Base-by-base conservation (phyloP, 2,329 filamentous ascomycete species). In the Chaetomium globosum region DNA sequence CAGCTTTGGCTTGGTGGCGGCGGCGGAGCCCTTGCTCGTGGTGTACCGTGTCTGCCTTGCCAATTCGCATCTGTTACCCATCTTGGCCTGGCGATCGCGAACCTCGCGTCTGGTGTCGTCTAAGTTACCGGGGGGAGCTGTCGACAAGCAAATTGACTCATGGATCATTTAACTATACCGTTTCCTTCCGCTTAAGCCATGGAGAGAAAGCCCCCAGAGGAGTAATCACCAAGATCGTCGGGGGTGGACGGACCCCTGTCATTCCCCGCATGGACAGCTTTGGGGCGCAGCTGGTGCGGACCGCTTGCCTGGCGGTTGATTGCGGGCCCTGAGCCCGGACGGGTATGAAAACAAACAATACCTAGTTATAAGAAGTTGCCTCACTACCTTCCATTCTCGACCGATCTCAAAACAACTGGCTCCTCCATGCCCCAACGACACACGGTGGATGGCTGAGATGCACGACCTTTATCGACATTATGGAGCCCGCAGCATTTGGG, bases 381-480 rank as follows among this genome's bases (percentile, higher is more conserved):
- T 43, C 19, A 4, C 13, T 13, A 19, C 5, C 3, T 43, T n/a
- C 1, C 39, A 43, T 7, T 19, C 16, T n/a, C 16, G 16, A 43
- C 39, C 7, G 5, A 19, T 16, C 39, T 43, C 36, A 19, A 19
- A 39, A 39, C 36, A 16, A 16, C 16, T 43, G 26, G 26, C 26
- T 4, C 26, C 39, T 43, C 7, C 13, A 7, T 16, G 16, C 39
- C 39, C 19, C 16, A 19, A 43, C 16, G 39, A 43, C 36, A 39
- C 23, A n/a, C 16, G 31, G 3, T 26, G 12, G n/a, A 33, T 16
- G 36, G 30, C 48, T 26, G 57, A 48, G 12, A 71, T 70, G 68
- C 56, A 65, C 10, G 66, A 70, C 52, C 61, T 71, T 4, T 66
- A 69, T 43, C 65, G 36, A 6, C 68, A 71, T 49, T 70, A 67